phyloP scores from a whole-genome alignment of 441 rosid species.

The Erysimum pusillum region DNA sequence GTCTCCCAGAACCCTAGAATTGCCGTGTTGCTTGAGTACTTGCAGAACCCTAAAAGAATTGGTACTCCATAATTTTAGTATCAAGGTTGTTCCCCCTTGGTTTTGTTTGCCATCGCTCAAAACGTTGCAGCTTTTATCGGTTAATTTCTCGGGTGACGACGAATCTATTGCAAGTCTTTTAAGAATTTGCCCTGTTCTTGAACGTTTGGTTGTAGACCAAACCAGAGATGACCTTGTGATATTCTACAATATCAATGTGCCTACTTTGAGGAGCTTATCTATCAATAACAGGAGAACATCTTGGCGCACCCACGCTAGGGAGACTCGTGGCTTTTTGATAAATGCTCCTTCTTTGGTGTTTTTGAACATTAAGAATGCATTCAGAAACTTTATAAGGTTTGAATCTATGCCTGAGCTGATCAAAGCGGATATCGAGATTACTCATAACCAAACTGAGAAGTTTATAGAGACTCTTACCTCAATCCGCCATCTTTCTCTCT shows the following conservation, averaged over 20 bases:
- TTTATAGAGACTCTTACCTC: slow-evolving; percentile 37
- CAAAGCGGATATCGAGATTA: slow-evolving; percentile 15
- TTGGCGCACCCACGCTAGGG: no score
- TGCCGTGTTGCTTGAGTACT: no score
- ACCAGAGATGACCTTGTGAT: background rate
- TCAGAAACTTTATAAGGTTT: slow-evolving; percentile 9
- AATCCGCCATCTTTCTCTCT: slow-evolving; percentile 15
- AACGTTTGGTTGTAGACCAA: slow-evolving; percentile 14
- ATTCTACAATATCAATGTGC: slow-evolving; percentile 16
- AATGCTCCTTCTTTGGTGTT: slow-evolving; percentile 21
- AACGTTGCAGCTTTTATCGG: slow-evolving; percentile 11
- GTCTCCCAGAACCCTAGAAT: no score
- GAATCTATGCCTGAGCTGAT: slow-evolving; percentile 20
- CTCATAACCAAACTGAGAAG: slow-evolving; percentile 13
- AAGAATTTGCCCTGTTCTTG: background rate
- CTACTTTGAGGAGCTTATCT: slow-evolving; percentile 28
- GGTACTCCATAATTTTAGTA: background rate
- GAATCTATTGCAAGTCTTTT: background rate
- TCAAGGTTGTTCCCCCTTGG: background rate
- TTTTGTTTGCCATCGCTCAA: slow-evolving; percentile 10
- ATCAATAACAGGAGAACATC: no score
- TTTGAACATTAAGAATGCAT: slow-evolving; percentile 12
- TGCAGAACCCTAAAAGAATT: slow-evolving; percentile 13
- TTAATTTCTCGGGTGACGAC: background rate
- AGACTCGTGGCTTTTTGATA: no score